Conservation (phyloP, 306 rosid genomes). For the Oxytropis ochrocephala region DNA sequence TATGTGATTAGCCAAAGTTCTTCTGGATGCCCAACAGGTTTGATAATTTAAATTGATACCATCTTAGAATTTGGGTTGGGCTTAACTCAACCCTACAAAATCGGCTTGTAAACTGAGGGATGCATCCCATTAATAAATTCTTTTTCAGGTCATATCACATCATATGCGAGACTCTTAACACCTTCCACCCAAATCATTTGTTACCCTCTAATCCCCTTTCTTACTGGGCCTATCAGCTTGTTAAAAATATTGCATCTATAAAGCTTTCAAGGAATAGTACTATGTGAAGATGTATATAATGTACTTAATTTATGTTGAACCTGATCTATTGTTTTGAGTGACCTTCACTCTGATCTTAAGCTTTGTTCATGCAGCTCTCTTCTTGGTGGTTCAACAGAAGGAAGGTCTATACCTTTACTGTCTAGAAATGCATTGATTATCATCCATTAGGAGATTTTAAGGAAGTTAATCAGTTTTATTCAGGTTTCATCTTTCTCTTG, state of each 20-base stretch:
- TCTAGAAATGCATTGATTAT: conserved; percentile 52
- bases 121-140: too few species aligned
- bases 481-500: conserved; percentile 56
- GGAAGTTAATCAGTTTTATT: conserved; percentile 60
- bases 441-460: conserved; percentile 58
- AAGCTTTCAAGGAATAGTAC: background rate
- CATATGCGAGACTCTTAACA: too few species aligned
- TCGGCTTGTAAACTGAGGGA: too few species aligned
- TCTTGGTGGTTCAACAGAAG: conserved; percentile 70
- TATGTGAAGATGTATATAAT: background rate
- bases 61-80: too few species aligned
- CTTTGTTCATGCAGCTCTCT: conserved; percentile 58
- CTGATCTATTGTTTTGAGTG: conserved; percentile 6
- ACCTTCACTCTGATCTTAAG: conserved; percentile 16
- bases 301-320: conserved; percentile 15
- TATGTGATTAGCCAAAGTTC: conserved; percentile 42
- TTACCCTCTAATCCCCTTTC: too few species aligned
- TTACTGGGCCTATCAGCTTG: too few species aligned
- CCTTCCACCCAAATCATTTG: too few species aligned
- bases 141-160: too few species aligned
- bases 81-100: too few species aligned
- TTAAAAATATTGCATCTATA: background rate
- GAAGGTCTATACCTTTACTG: conserved; percentile 43
- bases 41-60: too few species aligned
- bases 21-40: conserved; percentile 35